Evolutionary conservation across 352 stramenopile genomes (phyloP).

Genomic region (Globisporangium cystogenes): DNA sequence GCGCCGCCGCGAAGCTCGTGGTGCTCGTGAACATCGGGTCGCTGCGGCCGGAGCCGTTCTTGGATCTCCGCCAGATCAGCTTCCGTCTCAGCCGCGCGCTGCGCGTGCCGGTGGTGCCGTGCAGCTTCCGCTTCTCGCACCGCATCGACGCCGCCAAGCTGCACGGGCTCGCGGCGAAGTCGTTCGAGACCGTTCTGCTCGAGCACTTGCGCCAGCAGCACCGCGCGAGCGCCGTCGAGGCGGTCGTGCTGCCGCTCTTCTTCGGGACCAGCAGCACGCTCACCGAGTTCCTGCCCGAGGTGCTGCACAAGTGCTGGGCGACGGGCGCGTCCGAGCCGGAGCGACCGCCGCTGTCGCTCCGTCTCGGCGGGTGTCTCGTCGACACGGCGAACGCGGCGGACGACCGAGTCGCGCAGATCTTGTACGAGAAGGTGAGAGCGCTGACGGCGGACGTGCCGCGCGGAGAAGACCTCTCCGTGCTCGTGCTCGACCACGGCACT

Average conservation of each 20-base stretch:
- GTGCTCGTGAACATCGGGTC: conserved; percentile 77
- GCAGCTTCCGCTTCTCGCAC: conserved; percentile 77
- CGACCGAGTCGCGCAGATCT: conserved; percentile 55
- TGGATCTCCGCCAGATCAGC: conserved; percentile 68
- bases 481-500: conserved; percentile 78
- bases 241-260: conserved; percentile 76
- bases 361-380: conserved; percentile 54
- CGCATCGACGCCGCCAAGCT: conserved; percentile 51
- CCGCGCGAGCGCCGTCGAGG: conserved; percentile 4
- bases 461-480: conserved; percentile 35
- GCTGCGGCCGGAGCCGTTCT: conserved; percentile 53
- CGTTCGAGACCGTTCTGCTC: conserved; percentile 53
- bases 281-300: conserved; percentile 66
- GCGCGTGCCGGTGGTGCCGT: conserved; percentile 47
- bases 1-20: conserved; percentile 18
- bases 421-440: conserved; percentile 42
- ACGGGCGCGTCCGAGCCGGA: neutral
- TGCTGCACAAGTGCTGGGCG: conserved; percentile 42
- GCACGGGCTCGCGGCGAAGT: conserved; percentile 58
- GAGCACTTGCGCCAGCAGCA: conserved; percentile 24
- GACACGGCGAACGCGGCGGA: conserved; percentile 39
- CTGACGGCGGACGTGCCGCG: conserved; percentile 21
- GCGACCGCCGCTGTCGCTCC: conserved; percentile 18
- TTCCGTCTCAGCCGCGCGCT: conserved; percentile 62
- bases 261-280: conserved; percentile 72